Base-by-base conservation (phyloP, 2,329 filamentous ascomycete species). In the Domatiomyces catenatus region DNA sequence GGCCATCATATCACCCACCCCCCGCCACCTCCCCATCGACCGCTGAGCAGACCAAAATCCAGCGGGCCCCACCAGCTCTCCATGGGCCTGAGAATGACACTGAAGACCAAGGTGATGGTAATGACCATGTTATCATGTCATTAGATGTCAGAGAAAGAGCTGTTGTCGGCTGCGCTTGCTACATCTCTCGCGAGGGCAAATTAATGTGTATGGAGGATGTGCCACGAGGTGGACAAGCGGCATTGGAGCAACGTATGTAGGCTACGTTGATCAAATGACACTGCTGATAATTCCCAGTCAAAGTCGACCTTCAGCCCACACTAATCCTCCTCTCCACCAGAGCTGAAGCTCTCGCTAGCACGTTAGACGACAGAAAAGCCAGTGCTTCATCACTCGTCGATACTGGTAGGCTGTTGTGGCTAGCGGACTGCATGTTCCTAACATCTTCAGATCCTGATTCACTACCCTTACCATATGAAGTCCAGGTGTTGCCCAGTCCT, bases 141-240 rank as follows among this genome's bases (percentile, higher is more conserved):
- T 70, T 94, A 20, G 81, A 93, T 52, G 73, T 90, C 63, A 79
- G 75, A 54, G 75, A 81, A n/a, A 75, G 77, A 26, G 80, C 77
- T 0, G 80, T 75, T 0, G 73, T 94, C 17, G 90, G 90, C 0
- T 95, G 88, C 64, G 83, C 86, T 45, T 94, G 90, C 62, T 94
- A 90, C 62, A 71, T 82, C 46, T 80, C 81, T 5, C 69, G 74
- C 22, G 79, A 87, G 42, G 81, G 85, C 60, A 79, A 74, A 36
- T 66, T 95, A 2, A 83, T 77, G 52, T 72, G 94, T 44, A 80
- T 93, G 62, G 81, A 90, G 62, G 89, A 95, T 58, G 74, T 86
- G 8, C 73, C 77, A 15, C 72, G 79, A 57, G 83, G 81, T 3
- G 80, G 79, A n/a, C 63, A 78, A n/a, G 80, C 86, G 36, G 69